Conservation (phyloP, 345 rosid genomes). For the Syzygium aqueum region DNA sequence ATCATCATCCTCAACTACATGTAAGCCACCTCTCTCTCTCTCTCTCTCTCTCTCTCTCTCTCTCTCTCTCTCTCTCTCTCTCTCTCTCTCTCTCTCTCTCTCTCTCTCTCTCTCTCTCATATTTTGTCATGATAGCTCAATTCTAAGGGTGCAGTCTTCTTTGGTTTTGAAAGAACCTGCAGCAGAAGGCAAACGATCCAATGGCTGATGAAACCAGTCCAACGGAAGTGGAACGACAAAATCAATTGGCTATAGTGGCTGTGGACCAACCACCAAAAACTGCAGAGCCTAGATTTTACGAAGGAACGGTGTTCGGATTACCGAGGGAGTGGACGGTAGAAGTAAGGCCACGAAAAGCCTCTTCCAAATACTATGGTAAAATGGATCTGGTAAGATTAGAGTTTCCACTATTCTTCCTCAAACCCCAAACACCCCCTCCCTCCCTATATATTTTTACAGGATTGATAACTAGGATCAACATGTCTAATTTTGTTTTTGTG, state of each 20-base stretch:
- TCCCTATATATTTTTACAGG: background rate
- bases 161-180: background rate
- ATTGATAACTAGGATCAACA: background rate
- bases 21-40: no score
- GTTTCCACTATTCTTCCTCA: background rate
- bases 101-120: background rate
- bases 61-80: background rate
- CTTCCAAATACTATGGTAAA: background rate
- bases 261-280: background rate
- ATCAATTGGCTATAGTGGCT: background rate
- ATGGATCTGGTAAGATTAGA: background rate
- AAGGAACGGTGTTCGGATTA: background rate
- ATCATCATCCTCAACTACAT: background rate
- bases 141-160: background rate
- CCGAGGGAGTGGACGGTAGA: background rate
- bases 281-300: background rate
- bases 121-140: background rate
- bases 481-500: background rate
- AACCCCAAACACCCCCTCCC: background rate
- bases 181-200: background rate
- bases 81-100: background rate
- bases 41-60: background rate
- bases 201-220: background rate
- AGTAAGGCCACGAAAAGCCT: background rate
- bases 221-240: background rate